These are phyloP conservation scores for Trichosporon ovoides DNA, from an alignment of 1,284 basidiomycete species.

Conservation along the genomic window DNA sequence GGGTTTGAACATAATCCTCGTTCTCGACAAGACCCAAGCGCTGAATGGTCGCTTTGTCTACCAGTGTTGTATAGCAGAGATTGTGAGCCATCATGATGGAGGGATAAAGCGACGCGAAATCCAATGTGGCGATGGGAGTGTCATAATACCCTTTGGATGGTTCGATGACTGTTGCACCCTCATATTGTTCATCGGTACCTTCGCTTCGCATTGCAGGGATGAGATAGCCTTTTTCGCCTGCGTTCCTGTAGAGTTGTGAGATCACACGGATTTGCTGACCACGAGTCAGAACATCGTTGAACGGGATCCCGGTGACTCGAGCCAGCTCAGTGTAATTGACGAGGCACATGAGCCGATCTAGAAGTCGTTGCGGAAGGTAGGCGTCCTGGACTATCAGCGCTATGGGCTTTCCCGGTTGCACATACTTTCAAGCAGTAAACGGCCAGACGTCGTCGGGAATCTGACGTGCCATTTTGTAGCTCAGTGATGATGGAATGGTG, in stretches of 20 bases:
- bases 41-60: constrained; percentile 72
- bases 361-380: constrained; percentile 83
- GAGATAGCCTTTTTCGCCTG: constrained; percentile 79
- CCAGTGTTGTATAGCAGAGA: constrained; percentile 86
- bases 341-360: constrained; percentile 97
- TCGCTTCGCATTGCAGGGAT: constrained; percentile 77
- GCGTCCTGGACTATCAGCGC: constrained; percentile 67
- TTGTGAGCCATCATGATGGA: constrained; percentile 99
- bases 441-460: constrained; percentile 79
- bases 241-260: constrained; percentile 84
- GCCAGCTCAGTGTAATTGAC: constrained; percentile 96
- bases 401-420: background rate
- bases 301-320: constrained; percentile 93
- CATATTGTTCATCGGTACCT: constrained; percentile 89
- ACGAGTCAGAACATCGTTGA: constrained; percentile 83
- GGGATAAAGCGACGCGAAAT: constrained; percentile 94
- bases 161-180: constrained; percentile 95
- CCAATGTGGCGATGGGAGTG: constrained; percentile 86
- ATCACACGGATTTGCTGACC: constrained; percentile 96
- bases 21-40: constrained; percentile 70
- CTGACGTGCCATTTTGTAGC: constrained; percentile 86
- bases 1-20: constrained; percentile 67
- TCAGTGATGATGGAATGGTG: constrained; percentile 96
- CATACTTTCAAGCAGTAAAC: constrained; percentile 91
- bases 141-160: constrained; percentile 91